A percentile compares a stretch with the other conserved stretches of the same genome.
Evolutionary conservation across 306 rosid species (phyloP).

Genomic region (Chamaecrista fasciculata): DNA sequence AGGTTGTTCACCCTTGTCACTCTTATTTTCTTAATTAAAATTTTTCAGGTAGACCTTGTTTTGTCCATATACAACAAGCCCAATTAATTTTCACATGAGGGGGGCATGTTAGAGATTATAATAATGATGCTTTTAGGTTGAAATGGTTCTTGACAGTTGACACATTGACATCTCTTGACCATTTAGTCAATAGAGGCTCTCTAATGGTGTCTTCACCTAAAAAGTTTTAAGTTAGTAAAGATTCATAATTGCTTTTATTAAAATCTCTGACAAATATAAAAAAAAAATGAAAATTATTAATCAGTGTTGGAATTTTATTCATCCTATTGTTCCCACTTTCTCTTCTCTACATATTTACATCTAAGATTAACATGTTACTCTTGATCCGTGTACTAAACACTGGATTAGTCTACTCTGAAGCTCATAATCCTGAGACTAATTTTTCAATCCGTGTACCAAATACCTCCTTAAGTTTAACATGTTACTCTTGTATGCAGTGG

Average conservation of each 20-base stretch:
- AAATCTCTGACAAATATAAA: not conserved
- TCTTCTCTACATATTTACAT: not conserved
- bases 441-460: no score
- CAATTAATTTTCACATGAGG: not conserved
- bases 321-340: not conserved
- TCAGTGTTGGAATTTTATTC: not conserved
- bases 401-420: no score
- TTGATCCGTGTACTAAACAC: no score
- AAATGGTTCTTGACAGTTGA: not conserved
- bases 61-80: not conserved
- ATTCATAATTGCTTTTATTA: not conserved
- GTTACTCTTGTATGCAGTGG: slow-evolving; percentile 65
- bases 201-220: no score
- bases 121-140: not conserved
- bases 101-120: not conserved
- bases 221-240: no score
- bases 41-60: not conserved
- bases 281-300: not conserved
- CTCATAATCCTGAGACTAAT: no score
- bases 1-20: not conserved
- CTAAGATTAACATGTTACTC: no score
- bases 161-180: no score
- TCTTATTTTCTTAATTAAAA: not conserved
- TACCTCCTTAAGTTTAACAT: no score
- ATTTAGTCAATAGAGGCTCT: no score